phyloP scores from a whole-genome alignment of 2,329 filamentous ascomycete species.

The Aspergillus sp. region DNA sequence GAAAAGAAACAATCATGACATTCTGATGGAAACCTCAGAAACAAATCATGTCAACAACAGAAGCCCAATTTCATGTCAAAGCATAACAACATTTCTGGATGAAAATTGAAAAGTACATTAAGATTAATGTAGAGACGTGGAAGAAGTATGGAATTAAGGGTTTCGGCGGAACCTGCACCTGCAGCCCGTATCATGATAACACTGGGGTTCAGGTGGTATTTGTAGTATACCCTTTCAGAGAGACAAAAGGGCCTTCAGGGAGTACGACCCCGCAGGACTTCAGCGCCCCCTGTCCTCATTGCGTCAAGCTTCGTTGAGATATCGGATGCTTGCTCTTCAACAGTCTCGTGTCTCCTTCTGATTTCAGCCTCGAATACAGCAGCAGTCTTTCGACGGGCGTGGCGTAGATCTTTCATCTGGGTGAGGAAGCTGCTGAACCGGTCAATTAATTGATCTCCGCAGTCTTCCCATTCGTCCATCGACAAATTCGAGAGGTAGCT shows the following conservation, averaged over 20 bases:
- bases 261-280: slow-evolving; percentile 44
- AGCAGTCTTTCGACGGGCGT: slow-evolving; percentile 50
- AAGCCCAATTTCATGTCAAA: too few relatives aligned
- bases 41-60: too few relatives aligned
- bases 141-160: background rate
- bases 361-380: slow-evolving; percentile 52
- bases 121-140: background rate
- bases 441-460: slow-evolving; percentile 57
- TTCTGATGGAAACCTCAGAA: too few relatives aligned
- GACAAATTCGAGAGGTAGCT: slow-evolving; percentile 49
- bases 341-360: slow-evolving; percentile 46
- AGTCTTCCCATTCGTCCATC: slow-evolving; percentile 57
- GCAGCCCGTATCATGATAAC: too few relatives aligned
- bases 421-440: slow-evolving; percentile 49
- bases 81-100: background rate
- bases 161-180: background rate
- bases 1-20: too few relatives aligned
- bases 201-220: too few relatives aligned
- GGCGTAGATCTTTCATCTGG: slow-evolving; percentile 49
- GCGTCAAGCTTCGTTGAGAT: slow-evolving; percentile 47
- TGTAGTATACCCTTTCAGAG: too few relatives aligned
- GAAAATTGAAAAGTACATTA: background rate
- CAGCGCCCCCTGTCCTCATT: slow-evolving; percentile 52
- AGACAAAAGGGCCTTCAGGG: slow-evolving; percentile 10
- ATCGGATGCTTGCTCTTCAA: slow-evolving; percentile 45